These are phyloP conservation scores for Melampsora larici-populina DNA, from an alignment of 1,284 basidiomycete species.

Conservation along the genomic window DNA sequence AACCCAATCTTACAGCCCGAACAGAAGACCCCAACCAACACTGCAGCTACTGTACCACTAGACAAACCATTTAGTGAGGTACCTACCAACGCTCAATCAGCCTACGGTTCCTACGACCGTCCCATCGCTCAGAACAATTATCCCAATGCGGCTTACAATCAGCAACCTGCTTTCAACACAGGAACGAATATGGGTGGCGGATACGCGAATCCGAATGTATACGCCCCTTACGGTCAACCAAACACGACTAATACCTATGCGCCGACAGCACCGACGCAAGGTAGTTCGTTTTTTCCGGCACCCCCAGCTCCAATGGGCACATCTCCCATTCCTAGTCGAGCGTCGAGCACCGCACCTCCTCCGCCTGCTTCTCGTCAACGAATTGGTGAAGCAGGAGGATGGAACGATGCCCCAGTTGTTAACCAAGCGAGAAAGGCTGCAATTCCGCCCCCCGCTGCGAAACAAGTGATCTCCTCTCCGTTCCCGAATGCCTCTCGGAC, in stretches of 20 bases:
- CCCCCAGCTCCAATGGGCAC: constrained; percentile 53
- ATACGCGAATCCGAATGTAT: constrained; percentile 44
- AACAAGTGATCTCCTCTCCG: constrained; percentile 42
- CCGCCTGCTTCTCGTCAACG: constrained; percentile 51
- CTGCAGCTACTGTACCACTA: constrained; percentile 39
- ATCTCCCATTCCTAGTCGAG: constrained; percentile 42
- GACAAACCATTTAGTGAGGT: constrained; percentile 30
- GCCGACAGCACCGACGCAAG: constrained; percentile 17
- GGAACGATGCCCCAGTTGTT: constrained; percentile 42
- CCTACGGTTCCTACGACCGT: constrained; percentile 23
- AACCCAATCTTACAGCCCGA: constrained; percentile 45
- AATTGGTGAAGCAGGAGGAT: constrained; percentile 46
- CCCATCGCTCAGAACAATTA: constrained; percentile 8
- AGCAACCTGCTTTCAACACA: constrained; percentile 5
- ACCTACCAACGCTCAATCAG: constrained; percentile 11
- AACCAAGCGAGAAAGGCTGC: constrained; percentile 25
- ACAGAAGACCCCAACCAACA: constrained; percentile 45
- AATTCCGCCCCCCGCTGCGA: constrained; percentile 19
- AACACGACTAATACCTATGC: constrained; percentile 55
- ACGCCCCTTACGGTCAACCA: constrained; percentile 77
- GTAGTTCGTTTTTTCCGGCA: constrained; percentile 43
- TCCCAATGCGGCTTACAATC: constrained; percentile 21
- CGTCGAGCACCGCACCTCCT: constrained; percentile 47
- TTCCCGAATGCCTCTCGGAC: constrained; percentile 44
- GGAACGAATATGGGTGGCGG: constrained; percentile 25